phyloP scores from a whole-genome alignment of 2,329 filamentous ascomycete species.

The Xylariaceae sp. region DNA sequence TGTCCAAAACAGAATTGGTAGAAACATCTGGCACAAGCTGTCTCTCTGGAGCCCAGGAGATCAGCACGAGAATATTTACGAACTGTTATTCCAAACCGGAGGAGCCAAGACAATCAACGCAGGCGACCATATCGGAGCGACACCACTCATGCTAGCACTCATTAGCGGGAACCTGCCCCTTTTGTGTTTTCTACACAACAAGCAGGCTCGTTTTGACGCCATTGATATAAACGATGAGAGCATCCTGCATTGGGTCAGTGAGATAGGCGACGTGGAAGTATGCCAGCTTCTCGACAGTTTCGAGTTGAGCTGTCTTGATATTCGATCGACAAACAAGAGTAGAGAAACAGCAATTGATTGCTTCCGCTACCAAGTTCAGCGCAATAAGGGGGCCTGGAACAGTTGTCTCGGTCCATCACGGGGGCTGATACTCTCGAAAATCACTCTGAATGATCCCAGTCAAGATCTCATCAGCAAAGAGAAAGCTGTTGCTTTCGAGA shows the following conservation, averaged over 20 bases:
- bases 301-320: not conserved
- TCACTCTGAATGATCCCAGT: no score
- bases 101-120: not conserved
- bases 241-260: not conserved
- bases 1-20: rapidly evolving
- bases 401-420: no score
- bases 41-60: not conserved
- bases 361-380: no score
- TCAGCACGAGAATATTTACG: not conserved
- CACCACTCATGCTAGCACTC: not conserved
- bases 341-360: no score
- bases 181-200: not conserved
- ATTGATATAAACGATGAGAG: not conserved
- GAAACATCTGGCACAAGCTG: not conserved
- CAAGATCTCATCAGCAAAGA: no score
- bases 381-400: no score
- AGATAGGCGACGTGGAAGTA: not conserved
- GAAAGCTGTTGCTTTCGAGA: no score
- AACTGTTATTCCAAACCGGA: not conserved
- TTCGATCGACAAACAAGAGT: not conserved
- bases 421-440: no score
- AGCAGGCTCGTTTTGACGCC: not conserved
- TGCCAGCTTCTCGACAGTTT: not conserved
- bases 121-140: rapidly evolving
- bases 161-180: not conserved